Percentiles rank a stretch among this genome's conserved stretches.
phyloP scores from a whole-genome alignment of 2,329 filamentous ascomycete genomes.

The Diaporthe humulicola region DNA sequence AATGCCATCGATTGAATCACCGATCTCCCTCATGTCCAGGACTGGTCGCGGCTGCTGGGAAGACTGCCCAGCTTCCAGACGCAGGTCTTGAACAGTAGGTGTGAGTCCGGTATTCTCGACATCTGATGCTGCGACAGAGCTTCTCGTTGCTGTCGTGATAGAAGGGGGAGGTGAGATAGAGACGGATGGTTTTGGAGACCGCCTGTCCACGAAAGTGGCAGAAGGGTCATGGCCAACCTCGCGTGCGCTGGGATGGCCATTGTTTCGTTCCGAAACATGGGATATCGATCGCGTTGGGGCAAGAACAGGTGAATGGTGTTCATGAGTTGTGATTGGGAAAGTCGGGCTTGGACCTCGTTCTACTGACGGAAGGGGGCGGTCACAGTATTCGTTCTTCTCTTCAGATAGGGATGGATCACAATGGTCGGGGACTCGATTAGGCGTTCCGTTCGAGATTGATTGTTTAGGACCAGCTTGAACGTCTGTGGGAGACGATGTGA shows the following conservation, averaged over 20 bases:
- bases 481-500: background rate
- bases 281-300: background rate
- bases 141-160: background rate
- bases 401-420: background rate
- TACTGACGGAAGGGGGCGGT: background rate
- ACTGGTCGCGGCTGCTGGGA: no score
- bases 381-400: background rate
- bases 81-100: background rate
- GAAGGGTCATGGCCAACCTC: background rate
- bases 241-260: background rate
- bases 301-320: background rate
- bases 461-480: background rate
- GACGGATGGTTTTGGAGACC: background rate
- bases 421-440: no score
- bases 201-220: background rate
- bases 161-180: background rate
- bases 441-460: background rate
- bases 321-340: background rate
- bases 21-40: background rate
- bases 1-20: background rate
- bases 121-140: background rate
- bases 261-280: no score
- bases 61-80: background rate
- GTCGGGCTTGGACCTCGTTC: background rate
- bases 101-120: background rate